These are phyloP conservation scores for Raffaelea ambrosiae DNA, from an alignment of 2,329 filamentous ascomycete species.

Conservation along the genomic window DNA sequence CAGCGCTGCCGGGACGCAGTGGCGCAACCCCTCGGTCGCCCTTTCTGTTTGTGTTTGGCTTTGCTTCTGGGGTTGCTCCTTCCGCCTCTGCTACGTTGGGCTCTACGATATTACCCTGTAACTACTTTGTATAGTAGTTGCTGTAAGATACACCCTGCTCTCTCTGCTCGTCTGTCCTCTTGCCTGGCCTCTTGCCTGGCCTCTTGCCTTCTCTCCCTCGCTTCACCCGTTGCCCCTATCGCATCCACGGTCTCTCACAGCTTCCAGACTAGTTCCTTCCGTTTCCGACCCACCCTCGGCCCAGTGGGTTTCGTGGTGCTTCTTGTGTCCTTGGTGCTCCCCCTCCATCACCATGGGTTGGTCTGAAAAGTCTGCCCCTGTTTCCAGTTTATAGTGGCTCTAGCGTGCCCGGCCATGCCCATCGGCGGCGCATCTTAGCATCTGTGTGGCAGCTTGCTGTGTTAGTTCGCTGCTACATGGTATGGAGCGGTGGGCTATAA, in stretches of 20 bases:
- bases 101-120: neutral
- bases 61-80: neutral
- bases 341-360: neutral
- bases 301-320: neutral
- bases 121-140: neutral
- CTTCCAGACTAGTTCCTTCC: slow-evolving; percentile 2
- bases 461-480: neutral
- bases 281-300: slow-evolving; percentile 6
- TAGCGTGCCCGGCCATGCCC: neutral
- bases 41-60: too few species aligned
- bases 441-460: neutral
- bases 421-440: neutral
- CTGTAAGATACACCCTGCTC: too few species aligned
- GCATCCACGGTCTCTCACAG: neutral
- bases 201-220: too few species aligned
- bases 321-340: too few species aligned
- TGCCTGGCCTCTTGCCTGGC: too few species aligned
- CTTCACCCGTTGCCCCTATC: neutral
- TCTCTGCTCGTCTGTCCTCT: too few species aligned
- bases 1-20: neutral
- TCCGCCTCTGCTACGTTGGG: neutral
- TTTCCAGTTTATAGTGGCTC: neutral
- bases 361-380: neutral
- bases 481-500: neutral
- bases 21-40: neutral